Base-by-base conservation (phyloP, 345 rosid genomes). In the Toxicodendron radicans region DNA sequence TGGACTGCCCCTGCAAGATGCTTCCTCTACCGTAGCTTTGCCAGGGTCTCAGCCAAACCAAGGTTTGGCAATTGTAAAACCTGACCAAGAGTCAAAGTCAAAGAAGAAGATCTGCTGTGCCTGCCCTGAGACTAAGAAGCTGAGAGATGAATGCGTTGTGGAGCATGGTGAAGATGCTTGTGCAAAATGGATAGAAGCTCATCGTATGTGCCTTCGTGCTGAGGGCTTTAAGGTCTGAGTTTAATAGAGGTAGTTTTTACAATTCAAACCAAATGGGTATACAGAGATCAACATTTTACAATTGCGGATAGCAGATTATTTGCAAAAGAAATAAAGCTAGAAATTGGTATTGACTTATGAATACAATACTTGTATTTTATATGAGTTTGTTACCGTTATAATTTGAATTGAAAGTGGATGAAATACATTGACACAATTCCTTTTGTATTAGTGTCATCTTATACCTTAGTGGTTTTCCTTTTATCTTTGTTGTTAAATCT, bases 141-240 rank as follows among this genome's bases (percentile, higher is more conserved):
- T 95, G 58, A 89, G 99, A 81, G 99, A 95, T 49, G 97, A 89
- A 86, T 92, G 95, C 87, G 86, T 95, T 18, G 93, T 95, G 30
- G 81, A 90, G 81, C 91, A 92, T 51, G 96, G 92, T 68, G 97
- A 95, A 85, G 83, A 84, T 4, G 92, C 94, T 75, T 92, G 99
- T 76, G 80, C 80, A n/a, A 91, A 95, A 86, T 92, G 96, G 98
- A 95, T 92, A 3, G 94, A 93, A 72, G 99, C 97, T 86, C 98
- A 95, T 80, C 85, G 81, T n/a, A 73, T 56, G 52, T 93, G 98
- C 81, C 96, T 95, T 74, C 95, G 93, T n/a, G 89, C 93, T 0
- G 97, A 95, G 87, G 98, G 92, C 51, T 95, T 92, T 75, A 91
- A 90, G 33, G 84, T 95, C 80, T 95, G 83, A 95, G 53, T 11